Evolutionary conservation across 2,329 filamentous ascomycete species (phyloP), one percentile per base, ranked within the genome.

Genomic region (Colletotrichum truncatum): DNA sequence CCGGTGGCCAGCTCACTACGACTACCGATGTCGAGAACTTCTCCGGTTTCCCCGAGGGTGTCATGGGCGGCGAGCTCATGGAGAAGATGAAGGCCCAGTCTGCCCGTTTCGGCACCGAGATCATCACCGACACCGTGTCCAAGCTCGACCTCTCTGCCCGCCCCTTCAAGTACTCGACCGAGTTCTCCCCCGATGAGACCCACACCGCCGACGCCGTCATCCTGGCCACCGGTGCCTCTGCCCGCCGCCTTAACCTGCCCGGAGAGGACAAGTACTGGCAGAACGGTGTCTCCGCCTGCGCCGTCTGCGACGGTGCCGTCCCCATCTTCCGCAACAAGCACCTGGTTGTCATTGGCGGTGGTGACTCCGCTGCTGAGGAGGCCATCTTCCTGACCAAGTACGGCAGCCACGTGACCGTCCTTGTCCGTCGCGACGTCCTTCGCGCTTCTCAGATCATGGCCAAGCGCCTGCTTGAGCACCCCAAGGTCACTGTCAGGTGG

Each of bases 21-120:
- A 99, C 96, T 59, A 98, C 97, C 74, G 97, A 99, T 72, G 90
- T 99, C 66, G 96, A 99, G 85, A 99, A 99, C 87, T 99, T 91
- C 81, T 96, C 96, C 25, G 96, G 96, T 49, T 99, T 98, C 83
- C 92, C 93, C 74, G 88, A 93, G 73, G 92, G 91, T 69, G 94
- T 99, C 77, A 92, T 93, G 81, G 96, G 96, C 70, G 81, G 87
- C 61, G 91, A 93, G 75, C 84, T 99, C 70, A 99, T 99, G 96
- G 95, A 98, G 72, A 88, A 91, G 78, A 98, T 99, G 95, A 91
- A 92, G 79, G 88, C 87, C 67, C 96, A 99, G 81, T 97, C 94
- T 64, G 89, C 91, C 80, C 91, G 90, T 67, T 98, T 97, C 81
- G 97, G 96, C 75, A 98, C 97, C 68, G 85, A 93, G 75, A 94